Base-by-base conservation (phyloP, 768 basidiomycete genomes). In the Termitomyces eurrhizus region DNA sequence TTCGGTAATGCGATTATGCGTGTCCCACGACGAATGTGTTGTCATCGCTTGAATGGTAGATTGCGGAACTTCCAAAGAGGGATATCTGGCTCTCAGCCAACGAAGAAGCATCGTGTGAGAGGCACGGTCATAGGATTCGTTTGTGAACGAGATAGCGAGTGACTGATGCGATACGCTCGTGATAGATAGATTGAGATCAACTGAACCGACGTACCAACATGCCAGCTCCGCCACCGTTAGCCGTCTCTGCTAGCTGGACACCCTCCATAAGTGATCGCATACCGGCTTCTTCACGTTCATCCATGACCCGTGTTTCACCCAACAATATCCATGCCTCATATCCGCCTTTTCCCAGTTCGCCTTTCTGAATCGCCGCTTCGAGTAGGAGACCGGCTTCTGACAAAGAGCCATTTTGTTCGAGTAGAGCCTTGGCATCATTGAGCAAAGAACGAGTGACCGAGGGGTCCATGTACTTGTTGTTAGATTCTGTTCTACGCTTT, bases 71-170 rank as follows among this genome's bases (percentile, higher is more conserved):
- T 73, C 77, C 62, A 80, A 78, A 24, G 75, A 77, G 9, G 85
- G 89, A 73, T 83, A 88, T 51, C 82, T 83, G 41, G 88, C 83
- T 57, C 77, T 75, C 53, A 98, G 78, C 92, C 93, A 98, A 36
- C 89, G 89, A 52, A 95, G 82, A 16, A 99, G 82, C 78, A 89
- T 92, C 0, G 86, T 77, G 69, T 96, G 86, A 3, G 95, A 90
- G 7, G 88, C 95, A 12, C 90, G 81, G 67, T 98, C 95, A 66
- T 88, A 90, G 0, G 85, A 85, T 74, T 98, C 96, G 68, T 98
- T 99, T 36, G 95, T 96, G 72, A 92, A 98, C 9, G 93, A 94
- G 64, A 98, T 94, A 1, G 96, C 95, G 37, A 98, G 83, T 7
- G 94, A 94, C 95, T 98, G 67, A 36, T 11, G 9, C 44, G 21